Evolutionary conservation across 768 basidiomycete genomes (phyloP).

Genomic region (Xerocomellus amylosporus): DNA sequence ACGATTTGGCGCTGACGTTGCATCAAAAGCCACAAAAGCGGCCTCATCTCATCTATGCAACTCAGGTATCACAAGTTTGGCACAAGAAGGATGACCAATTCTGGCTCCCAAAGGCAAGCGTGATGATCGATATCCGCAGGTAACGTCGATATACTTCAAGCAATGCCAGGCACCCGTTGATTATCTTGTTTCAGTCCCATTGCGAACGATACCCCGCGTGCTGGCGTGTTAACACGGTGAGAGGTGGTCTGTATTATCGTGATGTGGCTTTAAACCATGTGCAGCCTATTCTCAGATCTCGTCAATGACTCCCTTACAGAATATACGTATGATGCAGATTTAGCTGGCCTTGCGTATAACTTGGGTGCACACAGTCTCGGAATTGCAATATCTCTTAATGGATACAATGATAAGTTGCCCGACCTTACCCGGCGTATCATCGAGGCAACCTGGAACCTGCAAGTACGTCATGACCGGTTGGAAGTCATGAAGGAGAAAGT

Average conservation of each 20-base stretch:
- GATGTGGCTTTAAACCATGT: neutral
- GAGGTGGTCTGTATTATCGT: conserved; percentile 12
- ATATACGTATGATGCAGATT: conserved; percentile 87
- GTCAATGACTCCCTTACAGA: conserved; percentile 88
- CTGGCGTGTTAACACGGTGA: conserved; percentile 71
- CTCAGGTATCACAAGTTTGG: conserved; percentile 75
- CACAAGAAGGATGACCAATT: conserved; percentile 97
- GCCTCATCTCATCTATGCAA: conserved; percentile 75
- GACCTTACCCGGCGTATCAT: conserved; percentile 72
- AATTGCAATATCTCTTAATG: conserved; percentile 63
- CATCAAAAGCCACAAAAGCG: conserved; percentile 61
- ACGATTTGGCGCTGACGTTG: neutral
- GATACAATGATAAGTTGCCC: conserved; percentile 90
- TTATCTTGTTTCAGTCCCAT: conserved; percentile 42
- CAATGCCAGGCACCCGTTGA: neutral
- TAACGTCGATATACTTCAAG: conserved; percentile 26
- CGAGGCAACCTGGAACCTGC: conserved; percentile 60
- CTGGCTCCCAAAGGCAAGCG: conserved; percentile 88
- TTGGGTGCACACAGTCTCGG: conserved; percentile 63
- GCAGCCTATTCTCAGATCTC: conserved; percentile 76
- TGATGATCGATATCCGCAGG: conserved; percentile 76
- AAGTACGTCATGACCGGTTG: conserved; percentile 69
- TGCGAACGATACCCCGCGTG: conserved; percentile 60
- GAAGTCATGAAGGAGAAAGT: conserved; percentile 85
- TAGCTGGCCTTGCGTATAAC: conserved; percentile 82